Evolutionary conservation across 129 eudicot genomes (phyloP), one percentile per base, ranked within the genome.

Genomic region (Flaveria ramosissima): DNA sequence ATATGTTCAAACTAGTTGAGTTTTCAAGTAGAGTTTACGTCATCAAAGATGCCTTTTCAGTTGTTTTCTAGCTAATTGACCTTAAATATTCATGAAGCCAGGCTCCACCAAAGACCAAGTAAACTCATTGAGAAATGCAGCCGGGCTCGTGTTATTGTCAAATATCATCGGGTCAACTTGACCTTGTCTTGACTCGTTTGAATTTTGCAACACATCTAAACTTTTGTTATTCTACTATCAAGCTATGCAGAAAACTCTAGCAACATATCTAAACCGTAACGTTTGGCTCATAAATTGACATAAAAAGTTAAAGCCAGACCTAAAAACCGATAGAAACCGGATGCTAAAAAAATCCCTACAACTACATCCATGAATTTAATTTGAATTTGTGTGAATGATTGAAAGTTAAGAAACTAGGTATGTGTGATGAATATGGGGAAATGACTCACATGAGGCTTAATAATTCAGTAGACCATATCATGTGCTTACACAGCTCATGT

Each of bases 401-500:
- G 13, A 32, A 63, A 30, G 71, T 68, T 69, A 36, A 36, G 81
- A 42, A 14, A 77, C 17, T 61, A 30, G 7, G 1, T 27, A 30
- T 30, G 42, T 78, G 76, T 14, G 47, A 74, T 73, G 69, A 80
- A 65, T 66, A 65, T 80, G 79, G 79, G 62, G 70, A 73, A 73
- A 53, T 65, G 74, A 73, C 52, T 73, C 79, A 73, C 70, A 73
- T 80, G 83, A 80, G 59, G 16, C 45, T 57, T 80, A 73, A 80
- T 80, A 80, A 80, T 80, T 64, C 78, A 79, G n/a, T 61, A 73
- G 75, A 80, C 75, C 84, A 65, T 66, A 32, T 73, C 79, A 80
- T 74, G 84, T 80, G 84, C 63, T 52, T 43, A 65, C 60, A 80
- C 84, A 80, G 84, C 75, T 80, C 84, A 74, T 80, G 43, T 65